phyloP scores from a whole-genome alignment of 177 flowering plant species.

The Tripterygium wilfordii region DNA sequence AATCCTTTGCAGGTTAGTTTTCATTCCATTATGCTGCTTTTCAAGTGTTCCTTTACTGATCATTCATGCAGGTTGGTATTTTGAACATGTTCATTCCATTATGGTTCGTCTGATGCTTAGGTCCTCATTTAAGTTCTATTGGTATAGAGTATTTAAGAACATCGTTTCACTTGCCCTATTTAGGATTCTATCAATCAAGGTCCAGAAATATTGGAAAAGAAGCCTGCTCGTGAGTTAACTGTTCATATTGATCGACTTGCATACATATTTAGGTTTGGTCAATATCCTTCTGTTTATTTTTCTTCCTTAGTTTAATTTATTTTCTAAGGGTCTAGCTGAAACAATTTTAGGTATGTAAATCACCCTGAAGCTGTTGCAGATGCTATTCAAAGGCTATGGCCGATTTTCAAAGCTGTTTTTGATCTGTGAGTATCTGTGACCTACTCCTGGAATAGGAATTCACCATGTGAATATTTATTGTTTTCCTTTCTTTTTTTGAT shows the following conservation, averaged over 20 bases:
- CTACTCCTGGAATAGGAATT: neutral
- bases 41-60: neutral
- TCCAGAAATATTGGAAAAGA: slow-evolving; percentile 57
- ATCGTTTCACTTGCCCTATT: too few species aligned
- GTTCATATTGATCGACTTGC: slow-evolving; percentile 93
- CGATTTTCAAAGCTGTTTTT: slow-evolving; percentile 85
- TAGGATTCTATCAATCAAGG: slow-evolving; percentile 88
- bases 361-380: slow-evolving; percentile 98
- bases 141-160: too few species aligned
- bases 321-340: slow-evolving; percentile 15
- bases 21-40: neutral
- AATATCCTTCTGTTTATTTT: neutral
- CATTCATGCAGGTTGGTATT: slow-evolving; percentile 2
- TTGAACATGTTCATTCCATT: too few species aligned
- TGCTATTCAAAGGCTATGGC: slow-evolving; percentile 95
- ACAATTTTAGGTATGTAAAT: slow-evolving; percentile 66
- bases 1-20: slow-evolving; percentile 74
- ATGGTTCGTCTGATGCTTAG: too few species aligned
- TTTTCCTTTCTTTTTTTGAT: slow-evolving; percentile 3
- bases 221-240: slow-evolving; percentile 74
- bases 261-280: slow-evolving; percentile 70
- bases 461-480: neutral
- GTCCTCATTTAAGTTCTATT: too few species aligned
- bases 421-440: slow-evolving; percentile 57
- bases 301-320: neutral